Evolutionary conservation across 495 filamentous ascomycete genomes (phyloP).

Genomic region (Thozetella sp.): DNA sequence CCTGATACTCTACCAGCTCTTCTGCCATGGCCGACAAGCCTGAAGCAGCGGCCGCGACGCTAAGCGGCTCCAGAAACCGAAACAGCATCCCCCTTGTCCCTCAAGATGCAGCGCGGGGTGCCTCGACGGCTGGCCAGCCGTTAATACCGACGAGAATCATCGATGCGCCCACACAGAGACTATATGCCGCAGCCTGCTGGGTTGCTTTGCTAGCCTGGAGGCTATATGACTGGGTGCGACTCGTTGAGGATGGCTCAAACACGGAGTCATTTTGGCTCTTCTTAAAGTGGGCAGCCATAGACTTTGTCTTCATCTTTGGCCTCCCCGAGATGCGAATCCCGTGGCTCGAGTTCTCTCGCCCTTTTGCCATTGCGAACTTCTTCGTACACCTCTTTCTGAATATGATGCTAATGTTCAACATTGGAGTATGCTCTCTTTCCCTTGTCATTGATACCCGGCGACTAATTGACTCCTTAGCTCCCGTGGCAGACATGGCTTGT

Average conservation of each 20-base stretch:
- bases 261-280: constrained; percentile 83
- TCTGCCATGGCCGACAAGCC: background rate
- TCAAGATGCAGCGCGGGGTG: constrained; percentile 15
- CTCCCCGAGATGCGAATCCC: constrained; percentile 86
- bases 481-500: constrained; percentile 68
- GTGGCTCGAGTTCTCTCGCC: constrained; percentile 88
- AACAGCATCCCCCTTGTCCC: constrained; percentile 31
- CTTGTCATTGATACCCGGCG: background rate
- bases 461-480: constrained; percentile 48
- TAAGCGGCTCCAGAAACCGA: constrained; percentile 8
- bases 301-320: constrained; percentile 81
- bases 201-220: constrained; percentile 73
- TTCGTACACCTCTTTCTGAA: constrained; percentile 70
- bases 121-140: constrained; percentile 46
- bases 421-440: constrained; percentile 60
- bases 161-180: constrained; percentile 85
- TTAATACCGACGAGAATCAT: constrained; percentile 73
- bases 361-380: constrained; percentile 67
- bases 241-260: constrained; percentile 65
- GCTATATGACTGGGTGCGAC: constrained; percentile 76
- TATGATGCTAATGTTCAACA: constrained; percentile 88
- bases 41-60: background rate
- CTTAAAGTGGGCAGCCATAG: constrained; percentile 87
- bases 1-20: background rate
- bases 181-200: constrained; percentile 82